Conservation (phyloP, 345 rosid species). For the Ricinus communis region DNA sequence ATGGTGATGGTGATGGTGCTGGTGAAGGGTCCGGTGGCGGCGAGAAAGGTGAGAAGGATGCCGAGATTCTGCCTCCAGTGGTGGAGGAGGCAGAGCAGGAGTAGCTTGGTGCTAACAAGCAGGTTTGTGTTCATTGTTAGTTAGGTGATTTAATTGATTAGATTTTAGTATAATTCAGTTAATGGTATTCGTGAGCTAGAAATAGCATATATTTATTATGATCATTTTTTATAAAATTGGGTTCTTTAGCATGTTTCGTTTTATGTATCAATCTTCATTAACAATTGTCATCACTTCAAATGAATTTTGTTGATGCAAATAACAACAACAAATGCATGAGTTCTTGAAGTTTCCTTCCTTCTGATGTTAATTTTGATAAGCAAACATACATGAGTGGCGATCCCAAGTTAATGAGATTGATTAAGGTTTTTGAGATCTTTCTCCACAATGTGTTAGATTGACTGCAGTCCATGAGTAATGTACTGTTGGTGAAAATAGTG, state of each 20-base stretch:
- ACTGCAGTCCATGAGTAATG: no score
- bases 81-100: slow-evolving; percentile 56
- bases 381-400: neutral
- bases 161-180: neutral
- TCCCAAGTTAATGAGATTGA: no score
- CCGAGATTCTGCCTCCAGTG: slow-evolving; percentile 34
- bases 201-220: no score
- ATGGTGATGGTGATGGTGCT: slow-evolving; percentile 24
- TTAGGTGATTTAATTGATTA: neutral
- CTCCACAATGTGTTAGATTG: neutral
- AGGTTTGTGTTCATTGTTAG: slow-evolving; percentile 31
- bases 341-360: neutral
- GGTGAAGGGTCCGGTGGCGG: slow-evolving; percentile 28
- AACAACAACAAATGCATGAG: neutral
- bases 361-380: neutral
- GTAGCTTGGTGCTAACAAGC: slow-evolving; percentile 46
- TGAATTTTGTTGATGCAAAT: neutral
- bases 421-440: neutral
- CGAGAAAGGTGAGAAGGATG: slow-evolving; percentile 30
- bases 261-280: neutral
- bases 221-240: neutral
- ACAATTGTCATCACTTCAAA: neutral
- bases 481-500: neutral
- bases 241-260: slow-evolving; percentile 1
- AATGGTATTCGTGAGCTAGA: no score